A percentile compares a stretch with the other conserved stretches of the same genome.
These are phyloP conservation scores for Chlorella sp. DNA, from an alignment of 139 green algal species.

Conservation along the genomic window DNA sequence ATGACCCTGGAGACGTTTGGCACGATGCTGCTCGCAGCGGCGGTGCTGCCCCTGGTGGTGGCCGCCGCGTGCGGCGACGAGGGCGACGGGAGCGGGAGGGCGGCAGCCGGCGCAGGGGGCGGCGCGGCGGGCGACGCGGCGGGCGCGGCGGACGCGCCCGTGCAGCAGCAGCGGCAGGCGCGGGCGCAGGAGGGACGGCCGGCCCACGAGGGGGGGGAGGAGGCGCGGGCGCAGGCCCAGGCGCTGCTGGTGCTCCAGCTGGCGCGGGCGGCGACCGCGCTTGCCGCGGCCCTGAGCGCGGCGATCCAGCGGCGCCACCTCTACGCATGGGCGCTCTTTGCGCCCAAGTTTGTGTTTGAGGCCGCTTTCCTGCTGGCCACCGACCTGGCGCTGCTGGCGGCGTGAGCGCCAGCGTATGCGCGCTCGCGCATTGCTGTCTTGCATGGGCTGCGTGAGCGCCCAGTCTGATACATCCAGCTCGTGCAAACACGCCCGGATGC, in stretches of 20 bases:
- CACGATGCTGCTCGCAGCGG: slow-evolving; percentile 33
- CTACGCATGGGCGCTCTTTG: slow-evolving; percentile 90
- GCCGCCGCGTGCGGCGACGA: no score
- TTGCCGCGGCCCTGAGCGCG: slow-evolving; percentile 52
- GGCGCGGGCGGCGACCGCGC: slow-evolving; percentile 3
- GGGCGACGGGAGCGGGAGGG: no score
- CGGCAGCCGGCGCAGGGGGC: no score
- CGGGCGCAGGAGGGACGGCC: not conserved
- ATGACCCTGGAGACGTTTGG: slow-evolving; percentile 85
- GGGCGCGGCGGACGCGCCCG: no score
- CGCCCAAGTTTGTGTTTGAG: slow-evolving; percentile 91
- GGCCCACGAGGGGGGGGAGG: not conserved
- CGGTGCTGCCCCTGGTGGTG: no score
- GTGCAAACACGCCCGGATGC: no score
- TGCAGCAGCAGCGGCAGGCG: no score
- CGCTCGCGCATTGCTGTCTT: no score
- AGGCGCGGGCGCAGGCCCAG: not conserved
- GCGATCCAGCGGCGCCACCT: slow-evolving; percentile 78
- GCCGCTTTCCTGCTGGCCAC: slow-evolving; percentile 53
- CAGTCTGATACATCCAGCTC: no score
- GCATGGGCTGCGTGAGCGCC: no score
- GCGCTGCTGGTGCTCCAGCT: slow-evolving; percentile 15
- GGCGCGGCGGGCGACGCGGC: no score
- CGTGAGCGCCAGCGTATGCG: no score
- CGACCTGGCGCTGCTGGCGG: slow-evolving; percentile 35